Percentiles rank a stretch among this genome's conserved stretches.
These are phyloP conservation scores for Debaryomyces subglobosus DNA, from an alignment of 1,139 yeast genomes.

Conservation along the genomic window DNA sequence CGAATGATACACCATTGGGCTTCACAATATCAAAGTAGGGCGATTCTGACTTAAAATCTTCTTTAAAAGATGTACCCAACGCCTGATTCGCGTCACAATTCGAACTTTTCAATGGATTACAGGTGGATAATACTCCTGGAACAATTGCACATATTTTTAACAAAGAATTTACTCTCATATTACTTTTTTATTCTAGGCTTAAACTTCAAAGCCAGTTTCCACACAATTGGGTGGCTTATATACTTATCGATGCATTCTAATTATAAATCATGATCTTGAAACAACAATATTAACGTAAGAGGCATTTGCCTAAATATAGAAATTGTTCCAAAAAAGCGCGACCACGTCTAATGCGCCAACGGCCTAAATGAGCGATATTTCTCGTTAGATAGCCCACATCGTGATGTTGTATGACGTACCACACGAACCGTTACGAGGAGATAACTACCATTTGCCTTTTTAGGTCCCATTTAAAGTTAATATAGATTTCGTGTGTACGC, in stretches of 20 bases:
- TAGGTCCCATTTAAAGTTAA: neutral
- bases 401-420: neutral
- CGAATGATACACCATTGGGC: constrained; percentile 27
- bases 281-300: constrained; percentile 1
- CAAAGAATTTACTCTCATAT: constrained; percentile 4
- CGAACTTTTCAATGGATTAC: constrained; percentile 37
- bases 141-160: constrained; percentile 3
- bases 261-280: neutral
- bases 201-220: neutral
- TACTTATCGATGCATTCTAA: neutral
- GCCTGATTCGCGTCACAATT: constrained; percentile 53
- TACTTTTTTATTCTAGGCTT: neutral
- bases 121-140: constrained; percentile 16
- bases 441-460: neutral
- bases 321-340: constrained; percentile 4
- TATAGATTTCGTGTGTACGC: neutral
- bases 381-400: neutral
- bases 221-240: constrained; percentile 1
- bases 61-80: constrained; percentile 55
- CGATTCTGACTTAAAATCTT: constrained; percentile 48
- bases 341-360: neutral
- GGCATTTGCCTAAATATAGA: constrained; percentile 3
- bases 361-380: neutral
- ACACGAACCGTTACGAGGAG: neutral
- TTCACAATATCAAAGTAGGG: constrained; percentile 37